Evolutionary conservation across 108 stramenopile species (phyloP), one percentile per base, ranked within the genome.

Genomic region (Poteriospumella lacustris): DNA sequence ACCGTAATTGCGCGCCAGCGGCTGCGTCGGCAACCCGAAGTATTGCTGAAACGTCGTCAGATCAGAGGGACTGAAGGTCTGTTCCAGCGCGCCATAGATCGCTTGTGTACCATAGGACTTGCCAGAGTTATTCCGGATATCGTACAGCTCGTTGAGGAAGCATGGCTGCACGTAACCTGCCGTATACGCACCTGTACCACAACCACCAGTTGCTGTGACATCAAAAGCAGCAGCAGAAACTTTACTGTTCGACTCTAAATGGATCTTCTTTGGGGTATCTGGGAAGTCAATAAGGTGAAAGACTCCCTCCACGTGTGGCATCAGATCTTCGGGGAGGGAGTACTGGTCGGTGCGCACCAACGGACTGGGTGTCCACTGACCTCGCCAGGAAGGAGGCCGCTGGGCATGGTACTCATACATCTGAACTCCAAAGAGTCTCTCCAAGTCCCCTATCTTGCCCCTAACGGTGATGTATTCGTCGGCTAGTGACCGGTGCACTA

Each of bases 41-140:
- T 58, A 58, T 12, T 2, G 1, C 56, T 43, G 56, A 34, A 76
- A 76, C 19, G 2, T 1, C 1, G 0, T 26, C 12, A 76, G 58
- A 58, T 76, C 75, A 5, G 0, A 0, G 29, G 75, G 75, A 29
- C 56, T 58, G 44, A 38, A 76, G 56, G 29, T 58, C 56, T 76
- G 58, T 3, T 1, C 0, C 0, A 1, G 12, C 31, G 43, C 9
- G 29, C 43, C 75, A 58, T 58, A 76, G 44, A 76, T 42, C 2
- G 52, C 52, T 34, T 76, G 75, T 2, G 58, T 5, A 29, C 38
- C 42, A 29, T 2, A 5, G 19, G 52, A 60, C 15, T 5, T 78
- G 34, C 52, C 67, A 33, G 1, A 72, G 59, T n/a, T 68, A 3
- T 5, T 3, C 3, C 5, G 28, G 9, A 64, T 64, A 3, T 24